phyloP scores from a whole-genome alignment of 345 rosid genomes.

The Eucalyptus fibrosa region DNA sequence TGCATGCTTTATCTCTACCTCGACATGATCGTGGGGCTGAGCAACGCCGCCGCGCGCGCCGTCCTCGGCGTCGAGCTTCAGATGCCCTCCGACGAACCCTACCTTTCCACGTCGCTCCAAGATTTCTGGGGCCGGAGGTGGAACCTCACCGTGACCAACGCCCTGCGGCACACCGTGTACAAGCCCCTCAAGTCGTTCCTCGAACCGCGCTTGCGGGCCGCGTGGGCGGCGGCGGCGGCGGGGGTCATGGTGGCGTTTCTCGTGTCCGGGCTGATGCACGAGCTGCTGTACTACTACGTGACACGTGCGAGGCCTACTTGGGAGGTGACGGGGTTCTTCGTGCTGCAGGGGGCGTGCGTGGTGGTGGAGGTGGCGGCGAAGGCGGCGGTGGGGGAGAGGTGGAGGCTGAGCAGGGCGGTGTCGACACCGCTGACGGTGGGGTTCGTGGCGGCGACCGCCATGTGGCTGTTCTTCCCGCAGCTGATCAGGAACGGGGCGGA shows the following conservation, averaged over 20 bases:
- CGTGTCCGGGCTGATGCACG: slow-evolving; percentile 21
- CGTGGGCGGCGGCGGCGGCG: slow-evolving; percentile 2
- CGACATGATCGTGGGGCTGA: slow-evolving; percentile 6
- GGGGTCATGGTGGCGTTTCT: slow-evolving; percentile 10
- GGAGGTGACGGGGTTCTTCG: slow-evolving; percentile 28
- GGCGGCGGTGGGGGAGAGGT: background rate
- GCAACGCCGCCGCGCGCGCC: slow-evolving; percentile 1
- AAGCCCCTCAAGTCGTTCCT: slow-evolving; percentile 2
- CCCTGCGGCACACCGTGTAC: slow-evolving; percentile 29
- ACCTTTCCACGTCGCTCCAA: slow-evolving; percentile 38
- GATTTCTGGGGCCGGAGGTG: slow-evolving; percentile 50
- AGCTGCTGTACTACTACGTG: slow-evolving; percentile 4
- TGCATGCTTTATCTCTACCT: slow-evolving; percentile 3
- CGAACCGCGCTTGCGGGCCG: background rate
- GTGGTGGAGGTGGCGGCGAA: slow-evolving; percentile 8
- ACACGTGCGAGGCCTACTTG: slow-evolving; percentile 14
- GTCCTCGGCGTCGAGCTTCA: slow-evolving; percentile 11
- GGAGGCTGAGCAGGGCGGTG: background rate
- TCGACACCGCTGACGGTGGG: slow-evolving; percentile 10
- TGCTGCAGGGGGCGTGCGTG: slow-evolving; percentile 18
- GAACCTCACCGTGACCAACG: slow-evolving; percentile 36
- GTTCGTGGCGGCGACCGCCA: slow-evolving; percentile 6
- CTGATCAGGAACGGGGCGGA: background rate
- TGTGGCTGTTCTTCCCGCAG: slow-evolving; percentile 15
- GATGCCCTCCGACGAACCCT: slow-evolving; percentile 24